Conservation (phyloP, 2,329 filamentous ascomycete species). For the Neodidymelliopsis sp. region DNA sequence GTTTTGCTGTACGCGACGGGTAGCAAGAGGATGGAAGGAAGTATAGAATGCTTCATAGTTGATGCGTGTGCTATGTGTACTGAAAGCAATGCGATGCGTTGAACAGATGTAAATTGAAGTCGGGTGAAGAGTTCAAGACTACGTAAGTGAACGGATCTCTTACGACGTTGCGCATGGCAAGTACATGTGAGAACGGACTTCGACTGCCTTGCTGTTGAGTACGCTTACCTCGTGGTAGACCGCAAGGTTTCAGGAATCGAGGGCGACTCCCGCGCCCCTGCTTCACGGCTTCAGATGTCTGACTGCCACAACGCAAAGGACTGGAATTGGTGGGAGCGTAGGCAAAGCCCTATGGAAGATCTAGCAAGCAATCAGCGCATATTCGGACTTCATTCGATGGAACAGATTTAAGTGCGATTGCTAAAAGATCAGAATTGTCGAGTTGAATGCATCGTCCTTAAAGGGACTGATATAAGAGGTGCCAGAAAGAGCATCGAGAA, state of each 20-base stretch:
- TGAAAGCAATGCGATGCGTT: constrained; percentile 13
- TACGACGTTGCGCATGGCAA: too few species aligned
- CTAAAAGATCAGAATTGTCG: constrained; percentile 44
- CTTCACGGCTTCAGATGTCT: constrained; percentile 2
- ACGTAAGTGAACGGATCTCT: too few species aligned
- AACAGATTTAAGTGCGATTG: constrained; percentile 2
- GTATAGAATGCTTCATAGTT: constrained; percentile 31
- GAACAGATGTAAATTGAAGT: not conserved
- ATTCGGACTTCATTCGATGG: not conserved
- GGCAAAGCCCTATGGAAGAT: not conserved
- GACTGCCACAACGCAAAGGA: constrained; percentile 17
- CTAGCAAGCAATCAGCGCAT: constrained; percentile 8
- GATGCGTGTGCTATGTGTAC: constrained; percentile 14
- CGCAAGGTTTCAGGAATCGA: too few species aligned
- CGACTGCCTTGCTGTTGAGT: too few species aligned
- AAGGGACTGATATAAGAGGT: constrained; percentile 76
- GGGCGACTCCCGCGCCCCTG: too few species aligned
- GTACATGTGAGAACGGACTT: too few species aligned
- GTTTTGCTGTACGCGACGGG: constrained; percentile 33
- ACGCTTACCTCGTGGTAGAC: too few species aligned
- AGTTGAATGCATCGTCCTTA: constrained; percentile 46
- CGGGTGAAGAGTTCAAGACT: too few species aligned
- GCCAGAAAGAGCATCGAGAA: constrained; percentile 66
- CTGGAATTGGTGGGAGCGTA: constrained; percentile 3
- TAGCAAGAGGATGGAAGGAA: constrained; percentile 22